Evolutionary conservation across 768 basidiomycete genomes (phyloP).

Genomic region (Termitomyces bulborhizus): DNA sequence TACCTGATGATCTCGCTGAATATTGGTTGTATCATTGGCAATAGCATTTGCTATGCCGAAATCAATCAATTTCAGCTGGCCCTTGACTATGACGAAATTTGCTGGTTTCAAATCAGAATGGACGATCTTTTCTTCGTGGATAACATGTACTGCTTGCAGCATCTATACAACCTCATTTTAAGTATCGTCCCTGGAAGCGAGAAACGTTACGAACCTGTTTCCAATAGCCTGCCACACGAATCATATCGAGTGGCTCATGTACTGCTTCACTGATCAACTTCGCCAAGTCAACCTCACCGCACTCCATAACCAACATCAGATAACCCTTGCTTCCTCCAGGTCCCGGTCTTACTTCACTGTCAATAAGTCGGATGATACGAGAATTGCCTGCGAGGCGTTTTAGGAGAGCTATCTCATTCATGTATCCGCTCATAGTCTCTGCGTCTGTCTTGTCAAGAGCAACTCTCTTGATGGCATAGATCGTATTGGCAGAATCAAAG

Average conservation of each 20-base stretch:
- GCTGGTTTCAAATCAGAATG: constrained; percentile 98
- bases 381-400: constrained; percentile 93
- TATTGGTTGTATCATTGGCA: constrained; percentile 97
- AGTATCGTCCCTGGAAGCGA: not conserved
- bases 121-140: constrained; percentile 97
- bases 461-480: constrained; percentile 92
- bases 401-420: constrained; percentile 92
- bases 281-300: constrained; percentile 90
- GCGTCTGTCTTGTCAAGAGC: constrained; percentile 83
- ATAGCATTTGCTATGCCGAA: constrained; percentile 99
- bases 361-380: constrained; percentile 86
- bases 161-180: constrained; percentile 48
- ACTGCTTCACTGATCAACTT: constrained; percentile 78
- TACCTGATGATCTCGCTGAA: constrained; percentile 93
- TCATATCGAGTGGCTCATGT: constrained; percentile 82
- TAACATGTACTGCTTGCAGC: constrained; percentile 97
- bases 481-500: constrained; percentile 63
- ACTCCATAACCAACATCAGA: constrained; percentile 91
- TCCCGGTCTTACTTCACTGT: constrained; percentile 78
- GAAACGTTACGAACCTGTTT: constrained; percentile 64
- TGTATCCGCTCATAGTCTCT: constrained; percentile 87
- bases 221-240: constrained; percentile 95
- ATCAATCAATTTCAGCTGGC: constrained; percentile 94
- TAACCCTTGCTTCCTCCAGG: constrained; percentile 68
- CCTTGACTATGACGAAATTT: constrained; percentile 95